Percentiles rank a stretch among this genome's conserved stretches.
These are phyloP conservation scores for Alternaria postmessia DNA, from an alignment of 2,329 filamentous ascomycete species.

Conservation along the genomic window DNA sequence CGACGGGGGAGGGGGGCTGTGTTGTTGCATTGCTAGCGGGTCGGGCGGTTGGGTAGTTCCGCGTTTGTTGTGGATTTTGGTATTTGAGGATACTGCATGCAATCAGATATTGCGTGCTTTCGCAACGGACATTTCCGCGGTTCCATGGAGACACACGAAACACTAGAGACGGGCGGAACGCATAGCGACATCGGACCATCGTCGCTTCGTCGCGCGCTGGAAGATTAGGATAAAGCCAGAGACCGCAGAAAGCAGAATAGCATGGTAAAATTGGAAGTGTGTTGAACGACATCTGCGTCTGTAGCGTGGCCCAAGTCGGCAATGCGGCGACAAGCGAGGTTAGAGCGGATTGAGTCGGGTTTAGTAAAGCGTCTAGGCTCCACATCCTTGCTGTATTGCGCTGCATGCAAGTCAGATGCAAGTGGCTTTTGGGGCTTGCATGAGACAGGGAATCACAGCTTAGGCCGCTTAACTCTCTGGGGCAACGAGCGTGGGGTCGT, in stretches of 20 bases:
- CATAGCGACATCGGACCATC: constrained; percentile 14
- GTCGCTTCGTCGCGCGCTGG: not conserved
- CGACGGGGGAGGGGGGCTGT: constrained; percentile 4
- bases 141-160: constrained; percentile 10
- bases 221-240: constrained; percentile 8
- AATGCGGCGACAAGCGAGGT: constrained; percentile 18
- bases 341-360: constrained; percentile 24
- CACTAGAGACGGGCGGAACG: not conserved
- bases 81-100: not conserved
- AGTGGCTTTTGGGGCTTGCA: constrained; percentile 35
- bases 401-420: constrained; percentile 39
- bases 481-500: constrained; percentile 29
- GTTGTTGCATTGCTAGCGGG: constrained; percentile 15
- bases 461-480: constrained; percentile 27
- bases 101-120: constrained; percentile 13
- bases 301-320: constrained; percentile 24
- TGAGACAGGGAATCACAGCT: constrained; percentile 21
- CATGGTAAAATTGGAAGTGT: constrained; percentile 13
- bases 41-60: constrained; percentile 23
- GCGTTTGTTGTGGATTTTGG: constrained; percentile 12
- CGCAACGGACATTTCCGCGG: constrained; percentile 21
- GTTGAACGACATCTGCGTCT: constrained; percentile 22
- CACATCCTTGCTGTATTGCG: constrained; percentile 20
- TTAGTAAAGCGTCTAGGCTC: constrained; percentile 33
- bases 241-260: constrained; percentile 15